phyloP scores from a whole-genome alignment of 2,329 filamentous ascomycete genomes.

The Moelleriella libera region DNA sequence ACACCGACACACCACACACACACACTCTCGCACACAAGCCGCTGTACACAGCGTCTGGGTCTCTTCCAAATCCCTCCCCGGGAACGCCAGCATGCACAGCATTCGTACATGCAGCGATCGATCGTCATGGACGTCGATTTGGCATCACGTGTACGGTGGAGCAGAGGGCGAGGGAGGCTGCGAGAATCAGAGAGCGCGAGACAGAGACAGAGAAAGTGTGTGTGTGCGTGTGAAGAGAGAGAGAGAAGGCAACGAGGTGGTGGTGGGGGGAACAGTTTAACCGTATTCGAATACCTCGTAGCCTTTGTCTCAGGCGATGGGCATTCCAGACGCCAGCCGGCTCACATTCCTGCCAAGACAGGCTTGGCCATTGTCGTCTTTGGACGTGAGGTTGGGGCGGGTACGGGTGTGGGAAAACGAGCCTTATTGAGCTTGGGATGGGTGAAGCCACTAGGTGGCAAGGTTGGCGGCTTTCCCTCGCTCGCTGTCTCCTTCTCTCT shows the following conservation, averaged over 20 bases:
- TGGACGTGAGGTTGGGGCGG: slow-evolving; percentile 14
- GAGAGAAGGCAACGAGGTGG: slow-evolving; percentile 3
- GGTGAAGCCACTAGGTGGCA: slow-evolving; percentile 4
- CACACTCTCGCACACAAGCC: too few species aligned
- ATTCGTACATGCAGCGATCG: slow-evolving; percentile 3
- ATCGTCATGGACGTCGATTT: slow-evolving; percentile 5
- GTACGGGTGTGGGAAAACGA: slow-evolving; percentile 1
- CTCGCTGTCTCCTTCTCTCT: neutral
- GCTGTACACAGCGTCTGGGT: too few species aligned
- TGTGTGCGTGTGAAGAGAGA: neutral
- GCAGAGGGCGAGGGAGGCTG: neutral
- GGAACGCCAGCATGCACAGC: neutral
- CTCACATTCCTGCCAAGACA: slow-evolving; percentile 13
- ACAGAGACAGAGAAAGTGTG: neutral
- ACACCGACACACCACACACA: too few species aligned
- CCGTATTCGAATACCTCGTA: slow-evolving; percentile 13
- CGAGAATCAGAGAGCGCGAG: neutral
- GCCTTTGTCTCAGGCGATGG: slow-evolving; percentile 21
- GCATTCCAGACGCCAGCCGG: slow-evolving; percentile 18
- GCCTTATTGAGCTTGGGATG: slow-evolving; percentile 1
- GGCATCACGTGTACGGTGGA: slow-evolving; percentile 10
- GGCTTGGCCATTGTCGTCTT: slow-evolving; percentile 18
- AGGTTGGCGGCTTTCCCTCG: slow-evolving; percentile 1
- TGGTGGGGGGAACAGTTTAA: slow-evolving; percentile 2
- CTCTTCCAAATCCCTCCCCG: neutral